A percentile compares a stretch with the other conserved stretches of the same genome.
Conservation (phyloP, 148 eudicot species). For the Dysphania ambrosioides region DNA sequence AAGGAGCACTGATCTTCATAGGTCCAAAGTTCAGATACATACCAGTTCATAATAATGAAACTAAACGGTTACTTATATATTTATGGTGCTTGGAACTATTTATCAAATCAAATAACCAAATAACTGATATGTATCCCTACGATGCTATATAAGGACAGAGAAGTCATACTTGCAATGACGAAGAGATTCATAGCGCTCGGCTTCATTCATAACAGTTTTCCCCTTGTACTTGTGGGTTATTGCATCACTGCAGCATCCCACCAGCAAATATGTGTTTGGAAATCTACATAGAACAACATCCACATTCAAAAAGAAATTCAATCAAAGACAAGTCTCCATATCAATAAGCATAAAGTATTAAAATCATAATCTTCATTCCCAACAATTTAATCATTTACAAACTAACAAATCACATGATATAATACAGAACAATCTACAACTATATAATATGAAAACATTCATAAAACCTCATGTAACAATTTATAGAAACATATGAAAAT, state of each 20-base stretch:
- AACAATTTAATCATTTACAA: not conserved
- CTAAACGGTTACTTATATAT: not conserved
- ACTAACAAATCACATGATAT: not conserved
- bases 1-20: not conserved
- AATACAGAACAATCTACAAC: not conserved
- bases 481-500: not conserved
- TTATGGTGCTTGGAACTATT: no score
- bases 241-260: constrained; percentile 73
- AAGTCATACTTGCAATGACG: constrained; percentile 66
- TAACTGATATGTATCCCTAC: not conserved
- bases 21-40: not conserved
- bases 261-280: constrained; percentile 67
- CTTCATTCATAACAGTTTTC: constrained; percentile 67
- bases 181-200: constrained; percentile 70
- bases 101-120: not conserved
- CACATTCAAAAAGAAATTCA: not conserved
- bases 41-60: not conserved
- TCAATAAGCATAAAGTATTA: not conserved
- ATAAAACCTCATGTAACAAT: not conserved
- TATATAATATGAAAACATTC: constrained; percentile 3
- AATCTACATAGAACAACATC: constrained; percentile 35
- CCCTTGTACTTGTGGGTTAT: constrained; percentile 64
- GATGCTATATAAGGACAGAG: not conserved
- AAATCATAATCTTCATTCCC: not conserved
- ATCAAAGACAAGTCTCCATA: not conserved